A percentile compares a stretch with the other conserved stretches of the same genome.
These are phyloP conservation scores for Moesziomyces globuligerus DNA, from an alignment of 1,284 basidiomycete genomes.

Conservation along the genomic window DNA sequence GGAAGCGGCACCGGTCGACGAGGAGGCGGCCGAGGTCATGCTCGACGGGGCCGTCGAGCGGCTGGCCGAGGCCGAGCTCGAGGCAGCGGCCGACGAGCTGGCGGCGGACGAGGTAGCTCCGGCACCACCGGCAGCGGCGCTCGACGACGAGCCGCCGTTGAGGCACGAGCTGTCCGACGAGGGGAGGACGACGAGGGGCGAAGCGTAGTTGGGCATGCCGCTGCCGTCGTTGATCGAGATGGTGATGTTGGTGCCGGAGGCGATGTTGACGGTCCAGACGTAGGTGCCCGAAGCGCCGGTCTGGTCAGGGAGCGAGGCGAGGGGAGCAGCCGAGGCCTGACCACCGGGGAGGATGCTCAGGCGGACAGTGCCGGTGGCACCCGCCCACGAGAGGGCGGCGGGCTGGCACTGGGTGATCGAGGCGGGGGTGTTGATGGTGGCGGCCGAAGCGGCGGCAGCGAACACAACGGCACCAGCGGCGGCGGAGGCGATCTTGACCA, in stretches of 20 bases:
- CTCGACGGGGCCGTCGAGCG: slow-evolving; percentile 3
- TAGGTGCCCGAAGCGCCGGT: slow-evolving; percentile 43
- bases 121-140: slow-evolving; percentile 4
- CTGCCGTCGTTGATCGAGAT: slow-evolving; percentile 59
- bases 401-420: slow-evolving; percentile 47
- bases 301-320: slow-evolving; percentile 50
- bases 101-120: slow-evolving; percentile 12
- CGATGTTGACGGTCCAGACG: slow-evolving; percentile 64
- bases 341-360: slow-evolving; percentile 39
- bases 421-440: slow-evolving; percentile 45
- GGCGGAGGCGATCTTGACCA: slow-evolving; percentile 49
- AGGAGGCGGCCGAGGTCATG: slow-evolving; percentile 3
- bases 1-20: slow-evolving; percentile 18
- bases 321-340: slow-evolving; percentile 49
- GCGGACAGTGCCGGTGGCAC: slow-evolving; percentile 39
- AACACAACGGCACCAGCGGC: slow-evolving; percentile 46
- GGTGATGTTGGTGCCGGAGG: slow-evolving; percentile 62
- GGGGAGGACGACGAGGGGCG: slow-evolving; percentile 29
- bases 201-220: slow-evolving; percentile 52
- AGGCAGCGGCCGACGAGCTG: slow-evolving; percentile 13
- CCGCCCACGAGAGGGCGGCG: slow-evolving; percentile 33
- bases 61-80: slow-evolving; percentile 9
- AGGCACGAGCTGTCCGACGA: slow-evolving; percentile 45
- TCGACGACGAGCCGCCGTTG: slow-evolving; percentile 17
- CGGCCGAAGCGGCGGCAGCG: slow-evolving; percentile 36